Conservation (phyloP, 192 early-diverging fungal species). For the Coemansia sp. region DNA sequence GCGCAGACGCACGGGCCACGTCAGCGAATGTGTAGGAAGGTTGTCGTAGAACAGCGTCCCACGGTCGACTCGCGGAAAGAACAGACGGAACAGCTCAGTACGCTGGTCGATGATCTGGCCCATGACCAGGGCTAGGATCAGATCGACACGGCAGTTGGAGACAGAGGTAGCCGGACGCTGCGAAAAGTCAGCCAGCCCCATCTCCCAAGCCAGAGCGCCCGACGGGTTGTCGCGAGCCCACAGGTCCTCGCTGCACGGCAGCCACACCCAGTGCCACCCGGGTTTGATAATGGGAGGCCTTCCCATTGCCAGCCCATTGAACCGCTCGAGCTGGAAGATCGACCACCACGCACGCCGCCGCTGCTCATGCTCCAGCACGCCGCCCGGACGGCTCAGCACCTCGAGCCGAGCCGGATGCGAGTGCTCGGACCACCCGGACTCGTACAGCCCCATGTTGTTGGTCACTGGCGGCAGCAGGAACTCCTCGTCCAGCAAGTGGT, state of each 20-base stretch:
- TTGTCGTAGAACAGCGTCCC: slow-evolving; percentile 54
- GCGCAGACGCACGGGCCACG: slow-evolving; percentile 24
- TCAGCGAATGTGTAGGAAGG: slow-evolving; percentile 43
- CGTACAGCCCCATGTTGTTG: slow-evolving; percentile 47
- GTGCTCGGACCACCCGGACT: slow-evolving; percentile 49
- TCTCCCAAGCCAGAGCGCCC: slow-evolving; percentile 43
- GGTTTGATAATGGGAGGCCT: slow-evolving; percentile 53
- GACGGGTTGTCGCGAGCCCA: slow-evolving; percentile 39
- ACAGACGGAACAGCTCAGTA: slow-evolving; percentile 48
- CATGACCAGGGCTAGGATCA: slow-evolving; percentile 47
- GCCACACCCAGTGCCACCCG: slow-evolving; percentile 57
- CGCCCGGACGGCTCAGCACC: slow-evolving; percentile 42
- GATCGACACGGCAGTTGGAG: slow-evolving; percentile 44
- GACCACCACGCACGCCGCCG: slow-evolving; percentile 50
- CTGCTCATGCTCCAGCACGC: slow-evolving; percentile 48
- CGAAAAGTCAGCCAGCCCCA: slow-evolving; percentile 37
- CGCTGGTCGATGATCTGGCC: slow-evolving; percentile 52
- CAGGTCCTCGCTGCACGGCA: slow-evolving; percentile 47
- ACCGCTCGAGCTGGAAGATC: slow-evolving; percentile 50
- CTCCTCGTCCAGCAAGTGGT: slow-evolving; percentile 53
- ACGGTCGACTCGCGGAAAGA: slow-evolving; percentile 51
- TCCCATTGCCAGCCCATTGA: slow-evolving; percentile 54
- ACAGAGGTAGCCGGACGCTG: slow-evolving; percentile 22
- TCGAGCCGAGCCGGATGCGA: slow-evolving; percentile 44
- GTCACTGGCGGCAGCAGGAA: slow-evolving; percentile 46